Base-by-base conservation (phyloP, 345 rosid species). In the Hibiscus tridactylites region DNA sequence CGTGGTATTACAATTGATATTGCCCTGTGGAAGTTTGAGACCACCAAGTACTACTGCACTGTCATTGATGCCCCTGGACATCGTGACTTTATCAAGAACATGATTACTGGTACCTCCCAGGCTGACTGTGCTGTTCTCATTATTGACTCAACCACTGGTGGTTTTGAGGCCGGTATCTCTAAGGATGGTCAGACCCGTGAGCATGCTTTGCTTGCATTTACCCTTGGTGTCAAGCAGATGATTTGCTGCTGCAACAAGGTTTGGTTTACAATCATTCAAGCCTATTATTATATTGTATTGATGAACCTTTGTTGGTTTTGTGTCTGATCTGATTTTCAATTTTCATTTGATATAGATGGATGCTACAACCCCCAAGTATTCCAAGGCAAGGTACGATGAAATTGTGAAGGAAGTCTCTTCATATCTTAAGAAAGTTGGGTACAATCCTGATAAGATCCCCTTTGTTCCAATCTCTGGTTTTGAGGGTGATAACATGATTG, bases 131-230 rank as follows among this genome's bases (percentile, higher is more conserved):
- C 90, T 65, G 87, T 90, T 44, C 90, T 90, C 3, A 90, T 88
- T 63, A 86, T 90, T 52, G 96, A 90, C 73, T 90, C 96, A 59
- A 88, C 96, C 75, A 90, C 92, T 70, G 90, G 92, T 83, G 96
- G 92, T 75, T 90, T 90, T 39, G 95, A 90, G 53, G 95, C 90
- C 64, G 95, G 95, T 80, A 90, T 90, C 71, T 90, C 95, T 54
- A 90, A 90, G 83, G 95, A 90, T 75, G 95, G 95, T 7, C 95
- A 90, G 88, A 90, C 95, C 21, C 85, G 94, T 75, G 90, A 89
- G 82, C 93, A 88, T 65, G 87, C 90, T 0, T 53, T 88, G 59
- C 89, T 88, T 17, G 89, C 93, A n/a, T 88, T 88, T 67, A 87
- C 91, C 42, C 93, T 88, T 58, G 91, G 91, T 74, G 88, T 88